phyloP scores from a whole-genome alignment of 805 yeast species.

The Cyberlindnera mycetangii region DNA sequence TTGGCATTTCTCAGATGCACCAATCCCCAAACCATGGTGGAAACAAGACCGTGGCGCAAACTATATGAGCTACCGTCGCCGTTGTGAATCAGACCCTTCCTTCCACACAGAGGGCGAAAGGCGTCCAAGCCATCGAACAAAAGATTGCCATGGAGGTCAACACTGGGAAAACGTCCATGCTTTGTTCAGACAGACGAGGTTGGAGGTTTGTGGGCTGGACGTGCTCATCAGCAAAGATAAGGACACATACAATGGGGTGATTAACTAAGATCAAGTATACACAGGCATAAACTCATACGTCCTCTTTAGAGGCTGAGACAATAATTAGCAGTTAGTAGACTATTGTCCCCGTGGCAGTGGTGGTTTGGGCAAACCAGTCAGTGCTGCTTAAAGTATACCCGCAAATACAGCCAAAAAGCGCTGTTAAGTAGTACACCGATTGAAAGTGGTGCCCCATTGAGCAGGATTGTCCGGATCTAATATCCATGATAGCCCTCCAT shows the following conservation, averaged over 20 bases:
- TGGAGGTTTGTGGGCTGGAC: conserved; percentile 25
- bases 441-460: no score
- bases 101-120: conserved; percentile 4
- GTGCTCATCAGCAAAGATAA: conserved; percentile 15
- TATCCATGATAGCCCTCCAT: no score
- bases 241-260: conserved; percentile 22
- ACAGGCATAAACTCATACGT: no score
- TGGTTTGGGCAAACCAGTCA: no score
- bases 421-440: no score
- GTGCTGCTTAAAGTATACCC: no score
- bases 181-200: conserved; percentile 18
- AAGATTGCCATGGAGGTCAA: conserved; percentile 24
- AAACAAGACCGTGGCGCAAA: conserved; percentile 7
- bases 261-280: conserved; percentile 13
- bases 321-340: no score
- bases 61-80: conserved; percentile 17
- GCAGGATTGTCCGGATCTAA: no score
- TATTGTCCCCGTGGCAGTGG: no score
- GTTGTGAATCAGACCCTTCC: conserved; percentile 21
- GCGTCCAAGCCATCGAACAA: conserved; percentile 13
- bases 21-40: conserved; percentile 66
- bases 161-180: conserved; percentile 22
- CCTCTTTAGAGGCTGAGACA: no score
- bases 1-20: conserved; percentile 64
- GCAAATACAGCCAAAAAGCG: no score